phyloP scores from a whole-genome alignment of 176 grass and related monocot genomes.

The Paspalum vaginatum region DNA sequence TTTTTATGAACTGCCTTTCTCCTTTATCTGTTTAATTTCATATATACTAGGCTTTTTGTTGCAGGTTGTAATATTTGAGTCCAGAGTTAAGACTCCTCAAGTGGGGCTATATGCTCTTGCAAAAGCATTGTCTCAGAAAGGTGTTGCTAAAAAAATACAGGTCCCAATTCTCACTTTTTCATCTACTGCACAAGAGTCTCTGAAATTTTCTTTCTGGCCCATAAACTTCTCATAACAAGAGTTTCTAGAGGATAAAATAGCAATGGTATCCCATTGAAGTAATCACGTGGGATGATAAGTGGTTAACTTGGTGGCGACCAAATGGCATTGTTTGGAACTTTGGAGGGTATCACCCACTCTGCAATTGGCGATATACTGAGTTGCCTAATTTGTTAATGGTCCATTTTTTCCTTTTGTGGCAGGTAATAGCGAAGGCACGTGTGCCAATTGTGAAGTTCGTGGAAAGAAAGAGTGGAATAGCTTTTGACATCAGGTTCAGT shows the following conservation, averaged over 20 bases:
- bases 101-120: conserved; percentile 86
- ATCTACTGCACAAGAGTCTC: conserved; percentile 8
- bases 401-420: conserved; percentile 35
- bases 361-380: not conserved
- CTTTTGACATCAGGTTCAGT: conserved; percentile 92
- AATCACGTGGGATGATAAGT: not conserved
- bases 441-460: conserved; percentile 97
- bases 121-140: conserved; percentile 88
- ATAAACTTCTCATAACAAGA: conserved; percentile 26
- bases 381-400: conserved; percentile 25
- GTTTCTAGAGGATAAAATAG: conserved; percentile 21
- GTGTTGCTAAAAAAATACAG: conserved; percentile 91
- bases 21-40: conserved; percentile 15
- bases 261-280: not conserved
- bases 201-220: conserved; percentile 27
- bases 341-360: not conserved
- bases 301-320: not conserved
- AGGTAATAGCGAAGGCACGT: conserved; percentile 99
- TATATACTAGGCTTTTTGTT: conserved; percentile 21
- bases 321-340: not conserved
- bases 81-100: conserved; percentile 90
- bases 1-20: not conserved
- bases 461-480: conserved; percentile 83
- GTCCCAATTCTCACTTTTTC: conserved; percentile 39
- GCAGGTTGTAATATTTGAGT: conserved; percentile 90